Base-by-base conservation (phyloP, 305 asterid species). In the Solanum hybrid region DNA sequence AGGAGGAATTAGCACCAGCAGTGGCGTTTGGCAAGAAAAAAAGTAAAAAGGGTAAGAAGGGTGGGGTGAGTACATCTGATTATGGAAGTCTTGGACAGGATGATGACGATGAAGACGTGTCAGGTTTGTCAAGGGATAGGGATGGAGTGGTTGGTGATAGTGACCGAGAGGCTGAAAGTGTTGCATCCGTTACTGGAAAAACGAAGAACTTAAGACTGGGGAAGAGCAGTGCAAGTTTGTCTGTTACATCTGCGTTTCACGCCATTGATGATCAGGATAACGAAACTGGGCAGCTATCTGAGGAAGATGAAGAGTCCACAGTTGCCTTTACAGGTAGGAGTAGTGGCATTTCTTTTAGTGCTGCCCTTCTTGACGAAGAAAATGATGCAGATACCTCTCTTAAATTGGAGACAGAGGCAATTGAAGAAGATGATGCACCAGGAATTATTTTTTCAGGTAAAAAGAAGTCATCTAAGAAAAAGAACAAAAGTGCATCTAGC, bases 401-500 rank as follows among this genome's bases (percentile, higher is more conserved):
- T 88, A 89, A 92, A 87, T 56, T 76, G 40, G 90, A 91, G 88
- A 96, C 91, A 66, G 89, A 91, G 85, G 89, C 90, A 85, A 94
- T 92, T 64, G 94, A 93, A 87, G 95, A 91, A 78, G 98, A 94
- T 36, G 96, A 95, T 86, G 88, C 85, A 10, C 85, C 90, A 2
- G 92, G 38, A 14, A 79, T 93, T 91, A 90, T 88, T 86, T 96
- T 97, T 91, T 94, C 98, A 56, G 99, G 99, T 38, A 97, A 96
- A 90, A 97, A 94, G 95, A 97, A 96, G 91, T 91, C 98, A 5
- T 93, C 96, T 72, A 95, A 92, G 91, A 95, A 95, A 95, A 94
- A 94, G 93, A 94, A 88, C 92, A 87, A 34, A n/a, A 90, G 85
- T 93, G 91, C 90, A 34, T 90, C 89, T 86, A 69, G 90, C 90